Percentiles rank a stretch among this genome's conserved stretches.
Conservation (phyloP, 2,329 filamentous ascomycete species). For the Calonectria pseudoreteaudii region DNA sequence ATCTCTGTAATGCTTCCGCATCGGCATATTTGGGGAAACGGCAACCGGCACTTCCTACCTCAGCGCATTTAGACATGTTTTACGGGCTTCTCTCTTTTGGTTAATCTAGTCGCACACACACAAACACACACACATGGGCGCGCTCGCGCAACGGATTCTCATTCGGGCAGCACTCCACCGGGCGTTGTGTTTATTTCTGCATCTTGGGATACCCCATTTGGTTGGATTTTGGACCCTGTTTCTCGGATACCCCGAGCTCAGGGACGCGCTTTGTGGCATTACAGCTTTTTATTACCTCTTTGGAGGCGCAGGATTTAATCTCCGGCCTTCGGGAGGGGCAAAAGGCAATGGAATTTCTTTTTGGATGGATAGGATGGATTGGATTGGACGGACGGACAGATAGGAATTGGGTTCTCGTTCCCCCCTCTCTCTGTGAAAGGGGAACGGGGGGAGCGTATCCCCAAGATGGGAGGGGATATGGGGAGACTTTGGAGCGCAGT, state of each 20-base stretch:
- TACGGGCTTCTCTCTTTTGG: conserved; percentile 20
- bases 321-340: background rate
- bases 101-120: conserved; percentile 13
- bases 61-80: conserved; percentile 37
- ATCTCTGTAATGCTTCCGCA: conserved; percentile 25
- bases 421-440: conserved; percentile 9
- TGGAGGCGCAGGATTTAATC: background rate
- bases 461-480: conserved; percentile 13
- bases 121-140: conserved; percentile 10
- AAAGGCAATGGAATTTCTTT: background rate
- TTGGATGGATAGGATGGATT: background rate
- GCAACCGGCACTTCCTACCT: conserved; percentile 15
- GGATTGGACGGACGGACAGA: background rate
- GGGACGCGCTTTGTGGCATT: background rate
- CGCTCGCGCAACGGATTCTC: background rate
- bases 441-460: conserved; percentile 7
- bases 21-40: conserved; percentile 12
- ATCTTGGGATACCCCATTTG: conserved; percentile 41
- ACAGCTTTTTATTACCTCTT: background rate
- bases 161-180: conserved; percentile 7
- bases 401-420: conserved; percentile 10
- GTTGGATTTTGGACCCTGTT: conserved; percentile 26
- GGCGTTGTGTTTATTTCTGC: conserved; percentile 37
- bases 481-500: conserved; percentile 26
- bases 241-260: conserved; percentile 16